phyloP scores from a whole-genome alignment of 352 stramenopile species.

The Phytophthora syringae region DNA sequence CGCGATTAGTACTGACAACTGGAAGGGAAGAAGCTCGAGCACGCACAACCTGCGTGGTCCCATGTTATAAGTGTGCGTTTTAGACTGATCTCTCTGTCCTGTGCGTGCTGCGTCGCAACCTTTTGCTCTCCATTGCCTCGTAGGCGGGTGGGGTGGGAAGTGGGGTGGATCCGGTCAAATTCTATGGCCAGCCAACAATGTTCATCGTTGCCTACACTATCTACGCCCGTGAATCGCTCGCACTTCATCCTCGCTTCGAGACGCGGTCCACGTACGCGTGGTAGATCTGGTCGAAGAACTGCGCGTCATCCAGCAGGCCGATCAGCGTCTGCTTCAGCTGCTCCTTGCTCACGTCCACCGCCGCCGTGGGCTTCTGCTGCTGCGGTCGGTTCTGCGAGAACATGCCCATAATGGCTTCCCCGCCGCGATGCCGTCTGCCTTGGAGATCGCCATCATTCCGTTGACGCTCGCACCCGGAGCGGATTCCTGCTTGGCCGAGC shows the following conservation, averaged over 20 bases:
- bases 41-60: constrained; percentile 31
- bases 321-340: constrained; percentile 89
- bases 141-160: constrained; percentile 2
- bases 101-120: constrained; percentile 7
- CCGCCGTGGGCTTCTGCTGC: constrained; percentile 38
- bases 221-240: constrained; percentile 22
- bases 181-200: constrained; percentile 43
- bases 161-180: constrained; percentile 29
- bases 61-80: constrained; percentile 32
- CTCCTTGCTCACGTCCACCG: constrained; percentile 74
- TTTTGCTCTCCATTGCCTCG: constrained; percentile 5
- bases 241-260: constrained; percentile 48
- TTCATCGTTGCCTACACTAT: constrained; percentile 36
- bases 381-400: constrained; percentile 58
- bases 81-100: constrained; percentile 25
- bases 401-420: constrained; percentile 86
- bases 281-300: constrained; percentile 92
- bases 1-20: not conserved
- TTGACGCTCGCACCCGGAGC: constrained; percentile 21
- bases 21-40: constrained; percentile 8
- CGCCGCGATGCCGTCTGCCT: constrained; percentile 83
- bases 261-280: constrained; percentile 81
- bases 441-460: constrained; percentile 74
- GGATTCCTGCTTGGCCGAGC: constrained; percentile 32
- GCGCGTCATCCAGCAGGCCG: constrained; percentile 74